Conservation (phyloP, 805 yeast genomes). For the Candida odintsovae region DNA sequence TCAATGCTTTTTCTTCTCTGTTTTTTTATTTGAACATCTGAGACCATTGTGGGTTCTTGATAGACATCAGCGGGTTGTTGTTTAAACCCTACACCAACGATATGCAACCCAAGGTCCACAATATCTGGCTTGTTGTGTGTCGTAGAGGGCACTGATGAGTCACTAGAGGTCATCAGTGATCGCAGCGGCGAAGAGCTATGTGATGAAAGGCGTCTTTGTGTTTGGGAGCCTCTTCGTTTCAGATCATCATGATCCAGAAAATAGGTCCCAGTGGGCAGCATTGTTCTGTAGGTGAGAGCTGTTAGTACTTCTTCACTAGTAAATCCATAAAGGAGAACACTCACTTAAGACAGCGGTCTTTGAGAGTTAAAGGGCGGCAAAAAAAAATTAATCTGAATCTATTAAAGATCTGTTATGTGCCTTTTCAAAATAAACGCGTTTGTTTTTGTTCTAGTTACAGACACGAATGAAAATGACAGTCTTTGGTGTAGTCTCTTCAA, state of each 20-base stretch:
- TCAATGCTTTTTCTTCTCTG: constrained; percentile 1
- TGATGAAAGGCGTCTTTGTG: background rate
- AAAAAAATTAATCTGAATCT: no score
- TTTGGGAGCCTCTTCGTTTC: background rate
- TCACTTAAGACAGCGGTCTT: background rate
- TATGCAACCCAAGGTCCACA: constrained; percentile 18
- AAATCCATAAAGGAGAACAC: background rate
- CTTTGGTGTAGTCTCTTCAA: background rate
- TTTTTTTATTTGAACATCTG: background rate
- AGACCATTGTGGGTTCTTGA: background rate
- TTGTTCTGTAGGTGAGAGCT: background rate
- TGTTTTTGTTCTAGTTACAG: background rate
- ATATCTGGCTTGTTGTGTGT: constrained; percentile 5
- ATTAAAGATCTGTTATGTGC: no score
- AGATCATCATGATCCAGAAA: background rate
- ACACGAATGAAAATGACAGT: background rate
- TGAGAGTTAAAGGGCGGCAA: background rate
- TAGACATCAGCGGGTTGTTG: background rate
- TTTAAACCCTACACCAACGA: constrained; percentile 19
- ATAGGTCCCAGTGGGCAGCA: background rate
- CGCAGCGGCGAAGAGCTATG: constrained; percentile 1
- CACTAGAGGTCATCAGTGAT: constrained; percentile 3
- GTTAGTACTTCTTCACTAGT: background rate
- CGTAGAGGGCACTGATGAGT: background rate
- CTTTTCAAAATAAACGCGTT: background rate